phyloP scores from a whole-genome alignment of 1,284 basidiomycete genomes.

The Agroathelia rolfsii region DNA sequence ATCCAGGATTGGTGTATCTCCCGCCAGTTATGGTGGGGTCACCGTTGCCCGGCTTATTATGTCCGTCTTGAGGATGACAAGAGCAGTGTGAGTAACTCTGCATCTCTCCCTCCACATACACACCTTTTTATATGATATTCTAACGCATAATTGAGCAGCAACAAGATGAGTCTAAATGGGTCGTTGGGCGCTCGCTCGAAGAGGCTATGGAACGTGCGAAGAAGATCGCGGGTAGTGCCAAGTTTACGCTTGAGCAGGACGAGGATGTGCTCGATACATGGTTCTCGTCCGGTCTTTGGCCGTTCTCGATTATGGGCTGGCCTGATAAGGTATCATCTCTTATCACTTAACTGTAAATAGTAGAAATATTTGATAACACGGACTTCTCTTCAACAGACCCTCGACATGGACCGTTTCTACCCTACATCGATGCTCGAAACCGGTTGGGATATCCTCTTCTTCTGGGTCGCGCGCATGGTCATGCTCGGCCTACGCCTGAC shows the following conservation, averaged over 20 bases:
- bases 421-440: constrained; percentile 90
- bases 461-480: constrained; percentile 99
- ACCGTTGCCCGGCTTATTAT: constrained; percentile 93
- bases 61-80: constrained; percentile 76
- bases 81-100: constrained; percentile 50
- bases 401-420: constrained; percentile 77
- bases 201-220: constrained; percentile 78
- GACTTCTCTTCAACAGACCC: constrained; percentile 48
- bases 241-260: constrained; percentile 85
- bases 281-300: constrained; percentile 99
- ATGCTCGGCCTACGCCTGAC: constrained; percentile 90
- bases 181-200: constrained; percentile 76
- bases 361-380: no score
- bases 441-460: constrained; percentile 98
- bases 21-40: constrained; percentile 99
- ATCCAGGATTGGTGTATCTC: constrained; percentile 99
- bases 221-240: constrained; percentile 58
- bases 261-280: constrained; percentile 98
- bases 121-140: not conserved
- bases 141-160: constrained; percentile 31
- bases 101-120: constrained; percentile 2
- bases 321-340: constrained; percentile 61
- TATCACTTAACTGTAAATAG: no score
- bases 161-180: constrained; percentile 78
- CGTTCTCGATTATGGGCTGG: constrained; percentile 98